A percentile compares a stretch with the other conserved stretches of the same genome.
Conservation (phyloP, 2,329 filamentous ascomycete species). For the Domatiomyces catenatus region DNA sequence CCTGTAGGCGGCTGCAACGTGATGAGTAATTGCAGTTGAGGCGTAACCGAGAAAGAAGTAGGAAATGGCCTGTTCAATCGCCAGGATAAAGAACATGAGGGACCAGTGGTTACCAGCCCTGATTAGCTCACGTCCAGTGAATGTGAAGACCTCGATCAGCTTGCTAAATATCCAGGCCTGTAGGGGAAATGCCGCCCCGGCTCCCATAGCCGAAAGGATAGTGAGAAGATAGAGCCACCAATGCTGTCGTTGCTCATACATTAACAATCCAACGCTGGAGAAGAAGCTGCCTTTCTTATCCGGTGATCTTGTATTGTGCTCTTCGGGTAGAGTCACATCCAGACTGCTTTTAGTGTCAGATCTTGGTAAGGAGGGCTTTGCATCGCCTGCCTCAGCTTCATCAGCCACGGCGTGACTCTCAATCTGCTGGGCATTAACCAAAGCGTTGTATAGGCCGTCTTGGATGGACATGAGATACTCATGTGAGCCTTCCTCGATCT, state of each 20-base stretch:
- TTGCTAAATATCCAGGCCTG: constrained; percentile 34
- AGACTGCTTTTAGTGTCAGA: constrained; percentile 1
- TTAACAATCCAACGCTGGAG: constrained; percentile 18
- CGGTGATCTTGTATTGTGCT: neutral
- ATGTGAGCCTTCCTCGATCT: constrained; percentile 63
- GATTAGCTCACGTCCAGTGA: constrained; percentile 24
- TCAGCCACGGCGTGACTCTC: constrained; percentile 25
- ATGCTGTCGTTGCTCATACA: constrained; percentile 21
- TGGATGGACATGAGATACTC: constrained; percentile 49
- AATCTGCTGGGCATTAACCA: constrained; percentile 15
- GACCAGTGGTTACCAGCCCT: constrained; percentile 36
- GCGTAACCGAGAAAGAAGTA: constrained; percentile 34
- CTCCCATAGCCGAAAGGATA: constrained; percentile 18
- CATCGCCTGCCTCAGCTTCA: constrained; percentile 1
- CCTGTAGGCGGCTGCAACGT: constrained; percentile 24
- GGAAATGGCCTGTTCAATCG: constrained; percentile 30
- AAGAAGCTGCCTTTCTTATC: constrained; percentile 16
- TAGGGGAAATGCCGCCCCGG: constrained; percentile 35
- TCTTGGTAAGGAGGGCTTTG: neutral
- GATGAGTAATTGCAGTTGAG: constrained; percentile 21
- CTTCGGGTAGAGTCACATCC: neutral
- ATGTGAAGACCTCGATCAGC: constrained; percentile 34
- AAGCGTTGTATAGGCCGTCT: constrained; percentile 43
- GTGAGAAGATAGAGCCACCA: constrained; percentile 20
- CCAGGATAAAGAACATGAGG: constrained; percentile 42